Evolutionary conservation across 345 rosid genomes (phyloP).

Genomic region (Cochlearia excelsa): DNA sequence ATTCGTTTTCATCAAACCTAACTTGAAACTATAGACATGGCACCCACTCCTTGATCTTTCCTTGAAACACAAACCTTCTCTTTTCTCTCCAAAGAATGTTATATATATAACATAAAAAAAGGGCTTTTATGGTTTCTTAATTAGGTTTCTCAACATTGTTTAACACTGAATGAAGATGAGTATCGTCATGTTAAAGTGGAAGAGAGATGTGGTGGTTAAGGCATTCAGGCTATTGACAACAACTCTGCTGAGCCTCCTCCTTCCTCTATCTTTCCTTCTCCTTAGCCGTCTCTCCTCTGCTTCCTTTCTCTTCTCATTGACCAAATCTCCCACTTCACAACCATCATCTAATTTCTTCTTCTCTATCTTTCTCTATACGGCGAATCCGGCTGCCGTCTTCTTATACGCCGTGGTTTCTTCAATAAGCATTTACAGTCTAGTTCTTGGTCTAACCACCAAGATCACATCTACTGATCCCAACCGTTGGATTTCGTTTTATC

Average conservation of each 20-base stretch:
- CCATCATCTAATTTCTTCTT: slow-evolving; percentile 21
- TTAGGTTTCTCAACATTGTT: slow-evolving; percentile 4
- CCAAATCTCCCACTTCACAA: slow-evolving; percentile 22
- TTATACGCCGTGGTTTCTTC: slow-evolving; percentile 44
- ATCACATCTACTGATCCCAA: slow-evolving; percentile 33
- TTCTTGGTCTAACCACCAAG: slow-evolving; percentile 56
- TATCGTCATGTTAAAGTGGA: slow-evolving; percentile 22
- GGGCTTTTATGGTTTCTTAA: slow-evolving; percentile 9
- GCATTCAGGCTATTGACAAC: slow-evolving; percentile 48
- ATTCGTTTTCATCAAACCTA: slow-evolving; percentile 36
- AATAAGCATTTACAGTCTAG: slow-evolving; percentile 47
- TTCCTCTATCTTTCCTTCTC: slow-evolving; percentile 72
- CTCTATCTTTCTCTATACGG: slow-evolving; percentile 31
- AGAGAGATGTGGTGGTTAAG: slow-evolving; percentile 30
- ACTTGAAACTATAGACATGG: slow-evolving; percentile 52
- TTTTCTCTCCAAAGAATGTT: not conserved
- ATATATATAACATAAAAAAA: slow-evolving; percentile 23
- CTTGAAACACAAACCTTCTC: slow-evolving; percentile 30
- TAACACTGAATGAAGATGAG: slow-evolving; percentile 6
- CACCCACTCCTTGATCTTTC: slow-evolving; percentile 48
- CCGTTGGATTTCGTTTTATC: slow-evolving; percentile 27
- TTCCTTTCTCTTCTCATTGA: slow-evolving; percentile 32
- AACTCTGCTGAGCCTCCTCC: slow-evolving; percentile 57
- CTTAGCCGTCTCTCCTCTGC: slow-evolving; percentile 55
- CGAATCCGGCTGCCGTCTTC: slow-evolving; percentile 35